Conservation (phyloP, 805 yeast species). For the Scheffersomyces amazonensis region DNA sequence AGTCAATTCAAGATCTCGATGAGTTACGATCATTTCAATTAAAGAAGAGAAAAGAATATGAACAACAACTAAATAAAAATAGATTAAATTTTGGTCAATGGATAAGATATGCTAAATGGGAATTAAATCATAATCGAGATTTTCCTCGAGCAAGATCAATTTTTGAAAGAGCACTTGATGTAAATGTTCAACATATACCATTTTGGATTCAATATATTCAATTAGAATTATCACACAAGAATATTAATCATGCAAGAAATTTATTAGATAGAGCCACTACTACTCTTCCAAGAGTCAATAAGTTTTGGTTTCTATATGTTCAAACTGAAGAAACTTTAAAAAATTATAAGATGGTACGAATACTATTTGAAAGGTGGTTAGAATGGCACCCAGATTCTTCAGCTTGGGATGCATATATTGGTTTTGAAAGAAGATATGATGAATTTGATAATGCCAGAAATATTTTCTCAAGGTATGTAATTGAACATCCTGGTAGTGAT, state of each 20-base stretch:
- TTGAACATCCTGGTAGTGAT: constrained; percentile 24
- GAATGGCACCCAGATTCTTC: constrained; percentile 64
- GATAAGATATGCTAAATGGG: constrained; percentile 90
- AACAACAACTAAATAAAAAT: constrained; percentile 82
- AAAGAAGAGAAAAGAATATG: constrained; percentile 76
- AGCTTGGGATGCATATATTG: constrained; percentile 75
- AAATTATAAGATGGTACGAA: constrained; percentile 58
- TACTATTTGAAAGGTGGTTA: constrained; percentile 76
- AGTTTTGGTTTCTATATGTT: constrained; percentile 82
- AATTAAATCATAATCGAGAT: constrained; percentile 71
- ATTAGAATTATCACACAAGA: constrained; percentile 66
- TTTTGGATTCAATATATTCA: constrained; percentile 85
- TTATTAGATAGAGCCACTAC: constrained; percentile 75
- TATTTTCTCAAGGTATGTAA: constrained; percentile 55
- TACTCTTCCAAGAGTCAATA: constrained; percentile 73
- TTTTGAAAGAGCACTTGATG: constrained; percentile 82
- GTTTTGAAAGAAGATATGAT: constrained; percentile 67
- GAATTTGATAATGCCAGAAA: constrained; percentile 54
- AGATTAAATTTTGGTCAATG: constrained; percentile 82
- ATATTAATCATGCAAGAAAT: constrained; percentile 86
- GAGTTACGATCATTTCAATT: constrained; percentile 76
- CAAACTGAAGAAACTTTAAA: constrained; percentile 78
- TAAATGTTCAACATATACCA: constrained; percentile 72
- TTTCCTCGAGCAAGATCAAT: constrained; percentile 77
- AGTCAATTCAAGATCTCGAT: constrained; percentile 62